A percentile compares a stretch with the other conserved stretches of the same genome.
These are phyloP conservation scores for Cladosporium sp. DNA, from an alignment of 2,329 filamentous ascomycete genomes.

Conservation along the genomic window DNA sequence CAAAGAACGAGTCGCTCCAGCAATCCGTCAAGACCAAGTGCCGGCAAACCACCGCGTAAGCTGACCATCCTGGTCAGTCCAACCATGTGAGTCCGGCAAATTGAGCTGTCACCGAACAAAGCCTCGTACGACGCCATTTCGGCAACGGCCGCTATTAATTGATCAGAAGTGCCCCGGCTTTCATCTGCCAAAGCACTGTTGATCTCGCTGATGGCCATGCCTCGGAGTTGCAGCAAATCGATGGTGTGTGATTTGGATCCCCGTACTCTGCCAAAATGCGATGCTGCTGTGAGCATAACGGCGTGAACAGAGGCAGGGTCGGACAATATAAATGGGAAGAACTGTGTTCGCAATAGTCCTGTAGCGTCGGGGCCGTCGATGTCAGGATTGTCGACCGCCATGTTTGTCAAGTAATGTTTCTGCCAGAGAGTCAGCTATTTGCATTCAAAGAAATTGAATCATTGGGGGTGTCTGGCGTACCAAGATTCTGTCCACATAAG, in stretches of 20 bases:
- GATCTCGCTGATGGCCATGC: slow-evolving; percentile 49
- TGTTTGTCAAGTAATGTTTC: slow-evolving; percentile 37
- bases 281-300: slow-evolving; percentile 46
- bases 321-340: slow-evolving; percentile 47
- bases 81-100: slow-evolving; percentile 53
- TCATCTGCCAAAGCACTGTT: slow-evolving; percentile 43
- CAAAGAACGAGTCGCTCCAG: slow-evolving; percentile 52
- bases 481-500: slow-evolving; percentile 38
- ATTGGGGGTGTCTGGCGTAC: slow-evolving; percentile 24
- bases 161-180: slow-evolving; percentile 42
- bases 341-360: slow-evolving; percentile 42
- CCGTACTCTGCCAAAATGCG: slow-evolving; percentile 43
- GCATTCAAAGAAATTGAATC: neutral
- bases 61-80: slow-evolving; percentile 48
- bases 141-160: slow-evolving; percentile 51
- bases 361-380: slow-evolving; percentile 41
- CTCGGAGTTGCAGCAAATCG: slow-evolving; percentile 47
- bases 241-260: slow-evolving; percentile 36
- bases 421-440: slow-evolving; percentile 21
- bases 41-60: slow-evolving; percentile 48
- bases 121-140: slow-evolving; percentile 58
- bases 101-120: slow-evolving; percentile 48
- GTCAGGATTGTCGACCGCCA: slow-evolving; percentile 48
- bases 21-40: slow-evolving; percentile 49
- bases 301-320: slow-evolving; percentile 46